These are phyloP conservation scores for Mortierella sp. DNA, from an alignment of 371 early-diverging fungal genomes.

Conservation along the genomic window DNA sequence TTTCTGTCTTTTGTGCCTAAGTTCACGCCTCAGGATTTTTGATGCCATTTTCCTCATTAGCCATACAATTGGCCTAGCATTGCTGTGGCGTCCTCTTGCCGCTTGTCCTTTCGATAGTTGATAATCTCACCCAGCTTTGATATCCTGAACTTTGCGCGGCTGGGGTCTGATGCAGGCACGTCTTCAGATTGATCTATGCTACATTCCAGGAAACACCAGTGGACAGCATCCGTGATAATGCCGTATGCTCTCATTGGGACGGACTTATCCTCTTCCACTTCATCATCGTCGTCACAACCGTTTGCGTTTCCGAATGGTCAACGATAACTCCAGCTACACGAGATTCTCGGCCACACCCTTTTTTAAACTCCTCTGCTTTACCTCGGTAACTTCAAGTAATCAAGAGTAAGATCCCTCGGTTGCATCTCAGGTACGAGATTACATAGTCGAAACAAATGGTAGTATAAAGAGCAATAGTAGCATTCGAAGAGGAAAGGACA, in stretches of 20 bases:
- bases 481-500: no score
- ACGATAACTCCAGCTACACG: conserved; percentile 33
- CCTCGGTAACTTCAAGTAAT: conserved; percentile 36
- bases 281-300: conserved; percentile 20
- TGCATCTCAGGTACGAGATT: no score
- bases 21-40: conserved; percentile 12
- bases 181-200: conserved; percentile 18
- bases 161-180: conserved; percentile 6
- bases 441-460: no score
- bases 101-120: conserved; percentile 21
- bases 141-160: conserved; percentile 24
- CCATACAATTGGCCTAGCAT: conserved; percentile 34
- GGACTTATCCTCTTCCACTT: conserved; percentile 16
- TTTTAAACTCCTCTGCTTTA: conserved; percentile 17
- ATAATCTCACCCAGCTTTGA: conserved; percentile 18
- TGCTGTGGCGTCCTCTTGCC: conserved; percentile 17
- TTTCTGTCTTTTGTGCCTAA: conserved; percentile 6
- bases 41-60: conserved; percentile 33
- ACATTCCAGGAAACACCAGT: conserved; percentile 41
- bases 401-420: no score
- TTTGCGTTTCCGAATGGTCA: conserved; percentile 27
- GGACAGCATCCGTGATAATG: conserved; percentile 19
- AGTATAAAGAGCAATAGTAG: no score
- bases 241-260: conserved; percentile 28
- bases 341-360: conserved; percentile 42